These are phyloP conservation scores for Nicotiana rustica DNA, from an alignment of 305 asterid genomes.

Conservation along the genomic window DNA sequence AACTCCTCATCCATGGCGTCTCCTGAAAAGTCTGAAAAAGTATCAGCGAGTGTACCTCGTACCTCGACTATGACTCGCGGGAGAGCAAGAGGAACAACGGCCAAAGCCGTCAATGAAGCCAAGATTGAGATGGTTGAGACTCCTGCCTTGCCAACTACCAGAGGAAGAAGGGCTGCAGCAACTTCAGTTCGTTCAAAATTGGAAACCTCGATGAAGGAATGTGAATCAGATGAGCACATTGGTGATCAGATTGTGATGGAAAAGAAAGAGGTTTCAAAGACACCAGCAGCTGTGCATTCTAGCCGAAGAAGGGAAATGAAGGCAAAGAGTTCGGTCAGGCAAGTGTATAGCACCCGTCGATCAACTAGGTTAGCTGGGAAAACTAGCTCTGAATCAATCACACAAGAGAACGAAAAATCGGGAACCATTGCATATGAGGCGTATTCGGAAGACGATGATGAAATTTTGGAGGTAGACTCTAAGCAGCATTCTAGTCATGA, in stretches of 20 bases:
- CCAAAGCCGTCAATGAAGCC: slow-evolving; percentile 38
- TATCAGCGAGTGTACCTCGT: slow-evolving; percentile 53
- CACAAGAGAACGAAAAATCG: slow-evolving; percentile 35
- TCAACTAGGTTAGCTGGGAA: slow-evolving; percentile 76
- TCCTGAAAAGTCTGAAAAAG: slow-evolving; percentile 53
- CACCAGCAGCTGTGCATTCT: slow-evolving; percentile 52
- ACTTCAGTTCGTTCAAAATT: slow-evolving; percentile 51
- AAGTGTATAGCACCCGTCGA: slow-evolving; percentile 57
- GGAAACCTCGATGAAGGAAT: slow-evolving; percentile 54
- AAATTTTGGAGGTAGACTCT: slow-evolving; percentile 35
- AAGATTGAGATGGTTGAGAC: slow-evolving; percentile 40
- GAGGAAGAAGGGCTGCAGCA: slow-evolving; percentile 50
- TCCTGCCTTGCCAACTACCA: slow-evolving; percentile 48
- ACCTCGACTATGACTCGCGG: slow-evolving; percentile 53
- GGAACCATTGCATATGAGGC: slow-evolving; percentile 42
- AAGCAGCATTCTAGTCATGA: slow-evolving; percentile 37
- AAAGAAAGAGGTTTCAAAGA: slow-evolving; percentile 43
- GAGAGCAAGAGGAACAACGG: slow-evolving; percentile 50
- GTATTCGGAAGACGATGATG: slow-evolving; percentile 39
- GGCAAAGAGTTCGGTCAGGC: slow-evolving; percentile 48
- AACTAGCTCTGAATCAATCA: slow-evolving; percentile 35
- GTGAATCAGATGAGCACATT: slow-evolving; percentile 43
- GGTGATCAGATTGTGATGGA: slow-evolving; percentile 31
- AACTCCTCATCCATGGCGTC: slow-evolving; percentile 55
- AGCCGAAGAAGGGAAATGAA: slow-evolving; percentile 52